Evolutionary conservation across 106 monocot species (phyloP), one percentile per base, ranked within the genome.

Genomic region (Alisma plantagoaquatica): DNA sequence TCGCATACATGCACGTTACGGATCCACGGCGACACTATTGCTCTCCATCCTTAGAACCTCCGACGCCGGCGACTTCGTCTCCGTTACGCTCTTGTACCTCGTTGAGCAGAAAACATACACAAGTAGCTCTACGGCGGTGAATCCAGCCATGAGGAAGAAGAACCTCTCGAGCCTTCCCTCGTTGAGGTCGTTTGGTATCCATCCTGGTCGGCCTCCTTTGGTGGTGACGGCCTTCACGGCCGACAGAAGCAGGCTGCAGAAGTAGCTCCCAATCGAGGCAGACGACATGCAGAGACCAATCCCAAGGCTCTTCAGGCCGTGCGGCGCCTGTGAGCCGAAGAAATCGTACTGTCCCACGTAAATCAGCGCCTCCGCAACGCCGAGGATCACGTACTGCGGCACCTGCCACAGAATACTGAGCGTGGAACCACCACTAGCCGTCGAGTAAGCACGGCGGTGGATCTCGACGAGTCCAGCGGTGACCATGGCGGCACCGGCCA

Each of bases 381-480:
- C 71, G 1, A 71, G 14, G 24, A 71, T 19, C 19, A 50, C 9
- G 30, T 71, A 71, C 57, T 63, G 71, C 9, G 72, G 72, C 23
- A 59, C 27, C 45, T 72, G 72, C 72, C 72, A 72, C 20, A 59
- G 3, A 1, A 72, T 49, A 15, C 52, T 58, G 14, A 65, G 28
- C 18, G 58, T 17, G 7, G 49, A 43, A 15, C 11, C 20, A 46
- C 7, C 46, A 0, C 4, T 41, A 3, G 43, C 23, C 21, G 23
- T 27, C n/a, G 21, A 42, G n/a, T 35, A 20, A 1, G 12, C 29
- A 14, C 24, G 6, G 16, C 64, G 52, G 17, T 29, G 3, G 6
- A 23, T 3, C 33, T 72, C 72, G 3, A 72, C 52, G 9, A 59
- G 14, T 4, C 62, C 72, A 2, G 72, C 47, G 21, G 51, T 5